Conservation (phyloP, 805 yeast genomes). For the Kodamaea restingae region DNA sequence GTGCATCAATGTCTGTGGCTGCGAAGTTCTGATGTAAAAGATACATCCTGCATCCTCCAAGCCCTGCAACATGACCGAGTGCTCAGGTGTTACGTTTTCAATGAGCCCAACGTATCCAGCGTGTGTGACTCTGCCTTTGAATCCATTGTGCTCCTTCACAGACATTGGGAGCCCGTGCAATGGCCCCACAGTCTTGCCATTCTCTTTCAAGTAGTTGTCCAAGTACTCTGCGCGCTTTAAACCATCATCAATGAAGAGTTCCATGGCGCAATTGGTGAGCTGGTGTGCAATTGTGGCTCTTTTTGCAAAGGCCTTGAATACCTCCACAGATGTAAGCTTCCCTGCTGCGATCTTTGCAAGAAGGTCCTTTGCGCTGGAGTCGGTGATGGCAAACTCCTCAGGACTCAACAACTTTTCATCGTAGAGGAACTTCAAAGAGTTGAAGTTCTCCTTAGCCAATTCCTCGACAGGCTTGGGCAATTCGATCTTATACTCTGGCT, state of each 20-base stretch:
- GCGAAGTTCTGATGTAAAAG: conserved; percentile 60
- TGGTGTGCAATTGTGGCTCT: conserved; percentile 63
- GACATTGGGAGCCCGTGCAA: conserved; percentile 67
- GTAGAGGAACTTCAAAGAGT: conserved; percentile 31
- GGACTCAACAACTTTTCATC: conserved; percentile 33
- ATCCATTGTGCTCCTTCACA: conserved; percentile 59
- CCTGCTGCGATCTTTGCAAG: conserved; percentile 44
- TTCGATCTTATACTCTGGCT: conserved; percentile 28
- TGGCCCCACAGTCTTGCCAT: conserved; percentile 55
- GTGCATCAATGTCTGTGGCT: conserved; percentile 71
- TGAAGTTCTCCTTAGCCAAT: conserved; percentile 34
- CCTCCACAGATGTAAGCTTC: conserved; percentile 46
- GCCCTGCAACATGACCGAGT: conserved; percentile 46
- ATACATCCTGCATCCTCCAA: conserved; percentile 51
- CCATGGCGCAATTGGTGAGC: conserved; percentile 56
- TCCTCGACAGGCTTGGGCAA: conserved; percentile 32
- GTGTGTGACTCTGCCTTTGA: conserved; percentile 50
- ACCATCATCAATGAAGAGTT: conserved; percentile 60
- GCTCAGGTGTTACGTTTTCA: conserved; percentile 43
- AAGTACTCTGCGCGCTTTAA: conserved; percentile 50
- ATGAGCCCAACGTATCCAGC: conserved; percentile 56
- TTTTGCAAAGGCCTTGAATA: conserved; percentile 61
- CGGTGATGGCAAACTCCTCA: conserved; percentile 43
- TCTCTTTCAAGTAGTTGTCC: conserved; percentile 47
- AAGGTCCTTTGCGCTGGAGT: conserved; percentile 39